Evolutionary conservation across 1,284 basidiomycete genomes (phyloP), one percentile per base, ranked within the genome.

Genomic region (Papiliotrema terrestris): DNA sequence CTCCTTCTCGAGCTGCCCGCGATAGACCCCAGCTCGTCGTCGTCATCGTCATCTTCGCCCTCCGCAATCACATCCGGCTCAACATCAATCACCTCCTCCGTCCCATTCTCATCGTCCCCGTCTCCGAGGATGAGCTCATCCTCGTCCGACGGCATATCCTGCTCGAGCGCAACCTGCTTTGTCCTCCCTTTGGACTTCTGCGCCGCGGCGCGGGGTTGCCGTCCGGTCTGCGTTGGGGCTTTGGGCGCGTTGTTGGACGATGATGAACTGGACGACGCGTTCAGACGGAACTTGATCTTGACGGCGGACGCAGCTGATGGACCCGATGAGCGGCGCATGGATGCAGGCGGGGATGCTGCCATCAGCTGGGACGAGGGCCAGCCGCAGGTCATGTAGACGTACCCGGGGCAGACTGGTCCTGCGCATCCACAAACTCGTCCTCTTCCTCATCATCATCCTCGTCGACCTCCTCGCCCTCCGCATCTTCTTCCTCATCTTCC

Each of bases 81-180:
- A 2, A 32, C 45, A 42, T 46, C 50, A 25, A 41, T 49, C 22
- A 19, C 32, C 14, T 37, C 36, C 15, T 54, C 59, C n/a, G 52
- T 56, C 14, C 52, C 59, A 5, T 37, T 45, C n/a, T 49, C 45
- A 26, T 60, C 57, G 14, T 54, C 51, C n/a, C 39, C 39, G 17
- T 41, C 39, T 4, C 6, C 39, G 20, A 41, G 39, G 6, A 41
- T 41, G 6, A 41, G 20, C 39, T 41, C 39, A 15, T 54, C 59
- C 17, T 56, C 43, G 32, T 55, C 52, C n/a, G 23, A 46, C 19
- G 46, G 49, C 22, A 13, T 45, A 35, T 44, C 19, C 49, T n/a
- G 37, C 23, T 20, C 38, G 2, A 15, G 14, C 11, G 15, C 29
- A 8, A 14, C 23, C n/a, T 19, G 8, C 36, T 29, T 42, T 6